Percentiles rank a stretch among this genome's conserved stretches.
phyloP scores from a whole-genome alignment of 495 filamentous ascomycete species.

The Podospora tetraspora region DNA sequence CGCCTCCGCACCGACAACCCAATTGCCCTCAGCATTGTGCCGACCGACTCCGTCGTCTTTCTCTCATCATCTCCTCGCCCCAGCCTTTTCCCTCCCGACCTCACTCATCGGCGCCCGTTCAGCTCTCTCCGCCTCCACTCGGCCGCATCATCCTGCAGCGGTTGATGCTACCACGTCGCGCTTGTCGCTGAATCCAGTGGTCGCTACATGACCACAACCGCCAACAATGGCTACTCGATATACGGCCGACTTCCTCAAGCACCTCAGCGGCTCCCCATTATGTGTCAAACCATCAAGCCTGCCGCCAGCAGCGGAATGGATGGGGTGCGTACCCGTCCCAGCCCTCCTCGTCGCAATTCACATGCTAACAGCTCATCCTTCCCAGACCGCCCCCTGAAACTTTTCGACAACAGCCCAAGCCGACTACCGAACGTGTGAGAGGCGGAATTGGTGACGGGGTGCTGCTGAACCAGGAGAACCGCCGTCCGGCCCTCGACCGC shows the following conservation, averaged over 20 bases:
- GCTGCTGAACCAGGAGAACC: conserved; percentile 44
- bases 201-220: conserved; percentile 21
- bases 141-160: neutral
- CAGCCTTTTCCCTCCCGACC: neutral
- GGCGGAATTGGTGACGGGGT: conserved; percentile 30
- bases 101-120: neutral
- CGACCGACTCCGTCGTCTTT: neutral
- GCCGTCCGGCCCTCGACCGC: conserved; percentile 58
- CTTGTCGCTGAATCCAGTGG: conserved; percentile 14
- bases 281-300: conserved; percentile 74
- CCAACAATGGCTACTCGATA: conserved; percentile 59
- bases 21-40: neutral
- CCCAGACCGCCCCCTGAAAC: conserved; percentile 40
- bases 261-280: conserved; percentile 75
- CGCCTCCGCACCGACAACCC: neutral
- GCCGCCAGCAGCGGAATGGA: conserved; percentile 94
- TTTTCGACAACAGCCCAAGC: conserved; percentile 39
- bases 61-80: neutral
- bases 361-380: conserved; percentile 3
- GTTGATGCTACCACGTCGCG: conserved; percentile 4
- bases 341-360: neutral
- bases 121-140: neutral
- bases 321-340: conserved; percentile 63
- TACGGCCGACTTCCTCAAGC: conserved; percentile 69
- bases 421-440: conserved; percentile 40